Percentiles rank a stretch among this genome's conserved stretches.
Evolutionary conservation across 176 grass and related monocot genomes (phyloP).

Genomic region (Leersia perrieri): DNA sequence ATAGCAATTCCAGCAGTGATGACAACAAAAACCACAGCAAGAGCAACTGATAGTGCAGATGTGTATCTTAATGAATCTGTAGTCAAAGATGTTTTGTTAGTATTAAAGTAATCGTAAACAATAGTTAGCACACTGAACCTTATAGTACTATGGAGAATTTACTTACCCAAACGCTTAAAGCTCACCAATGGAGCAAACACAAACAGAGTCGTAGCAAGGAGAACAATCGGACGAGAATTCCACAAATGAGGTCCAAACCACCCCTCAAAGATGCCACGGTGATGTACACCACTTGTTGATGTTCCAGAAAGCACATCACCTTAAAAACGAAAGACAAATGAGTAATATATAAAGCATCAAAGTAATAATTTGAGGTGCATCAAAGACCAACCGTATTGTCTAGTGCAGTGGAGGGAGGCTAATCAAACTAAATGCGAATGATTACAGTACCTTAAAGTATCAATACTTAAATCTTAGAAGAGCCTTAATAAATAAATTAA

Average conservation of each 20-base stretch:
- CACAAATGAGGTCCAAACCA: constrained; percentile 85
- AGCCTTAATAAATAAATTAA: neutral
- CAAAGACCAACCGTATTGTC: neutral
- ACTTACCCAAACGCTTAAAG: constrained; percentile 82
- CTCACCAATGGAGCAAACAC: constrained; percentile 83
- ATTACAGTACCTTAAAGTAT: neutral
- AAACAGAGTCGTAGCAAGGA: constrained; percentile 66
- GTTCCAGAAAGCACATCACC: constrained; percentile 96
- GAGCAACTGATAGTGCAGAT: constrained; percentile 79
- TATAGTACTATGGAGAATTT: neutral
- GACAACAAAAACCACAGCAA: constrained; percentile 83
- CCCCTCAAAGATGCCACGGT: constrained; percentile 79
- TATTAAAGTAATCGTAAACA: neutral
- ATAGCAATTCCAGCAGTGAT: constrained; percentile 75
- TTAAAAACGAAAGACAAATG: constrained; percentile 1
- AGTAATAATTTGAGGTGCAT: neutral
- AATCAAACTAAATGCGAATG: neutral
- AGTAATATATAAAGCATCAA: neutral
- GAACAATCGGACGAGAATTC: constrained; percentile 67
- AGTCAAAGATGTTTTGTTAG: constrained; percentile 23
- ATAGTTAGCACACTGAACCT: neutral
- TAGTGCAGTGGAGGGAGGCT: neutral
- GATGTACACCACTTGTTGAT: constrained; percentile 71
- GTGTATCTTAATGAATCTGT: constrained; percentile 89
- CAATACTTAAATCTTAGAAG: neutral